A percentile compares a stretch with the other conserved stretches of the same genome.
Evolutionary conservation across 1,284 basidiomycete genomes (phyloP).

Genomic region (Coriolopsis trogii): DNA sequence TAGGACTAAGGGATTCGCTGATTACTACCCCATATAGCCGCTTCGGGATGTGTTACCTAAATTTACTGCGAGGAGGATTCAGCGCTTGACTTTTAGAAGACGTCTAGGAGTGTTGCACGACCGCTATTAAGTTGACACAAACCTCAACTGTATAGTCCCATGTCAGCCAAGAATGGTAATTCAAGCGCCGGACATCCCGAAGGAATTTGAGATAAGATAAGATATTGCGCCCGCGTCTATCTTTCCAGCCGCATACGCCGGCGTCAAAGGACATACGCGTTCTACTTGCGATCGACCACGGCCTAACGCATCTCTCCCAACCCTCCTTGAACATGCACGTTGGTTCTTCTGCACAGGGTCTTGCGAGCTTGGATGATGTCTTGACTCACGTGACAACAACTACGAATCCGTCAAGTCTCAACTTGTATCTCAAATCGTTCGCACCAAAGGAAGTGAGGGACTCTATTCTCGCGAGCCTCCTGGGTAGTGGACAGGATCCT

Average conservation of each 20-base stretch:
- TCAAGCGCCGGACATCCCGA: no score
- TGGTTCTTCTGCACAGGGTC: slow-evolving; percentile 10
- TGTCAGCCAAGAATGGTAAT: no score
- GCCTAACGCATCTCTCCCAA: neutral
- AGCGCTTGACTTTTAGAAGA: no score
- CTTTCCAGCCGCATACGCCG: neutral
- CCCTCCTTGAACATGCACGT: slow-evolving; percentile 3
- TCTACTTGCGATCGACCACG: slow-evolving; percentile 10
- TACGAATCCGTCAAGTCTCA: slow-evolving; percentile 6
- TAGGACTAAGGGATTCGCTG: no score
- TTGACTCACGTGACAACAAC: slow-evolving; percentile 18
- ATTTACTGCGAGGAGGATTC: no score
- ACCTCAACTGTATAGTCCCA: no score
- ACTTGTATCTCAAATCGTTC: slow-evolving; percentile 19
- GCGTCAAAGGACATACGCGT: slow-evolving; percentile 7
- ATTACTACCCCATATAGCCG: no score
- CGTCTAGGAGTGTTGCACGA: no score
- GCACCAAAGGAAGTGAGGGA: slow-evolving; percentile 27
- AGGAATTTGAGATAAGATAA: slow-evolving; percentile 7
- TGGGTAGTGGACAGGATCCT: slow-evolving; percentile 63
- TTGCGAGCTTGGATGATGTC: slow-evolving; percentile 20
- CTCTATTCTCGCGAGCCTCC: slow-evolving; percentile 38
- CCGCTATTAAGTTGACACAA: no score
- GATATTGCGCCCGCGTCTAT: slow-evolving; percentile 16
- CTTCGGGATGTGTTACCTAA: no score